Evolutionary conservation across 2,329 filamentous ascomycete species (phyloP).

Genomic region (Fusarium sp.): DNA sequence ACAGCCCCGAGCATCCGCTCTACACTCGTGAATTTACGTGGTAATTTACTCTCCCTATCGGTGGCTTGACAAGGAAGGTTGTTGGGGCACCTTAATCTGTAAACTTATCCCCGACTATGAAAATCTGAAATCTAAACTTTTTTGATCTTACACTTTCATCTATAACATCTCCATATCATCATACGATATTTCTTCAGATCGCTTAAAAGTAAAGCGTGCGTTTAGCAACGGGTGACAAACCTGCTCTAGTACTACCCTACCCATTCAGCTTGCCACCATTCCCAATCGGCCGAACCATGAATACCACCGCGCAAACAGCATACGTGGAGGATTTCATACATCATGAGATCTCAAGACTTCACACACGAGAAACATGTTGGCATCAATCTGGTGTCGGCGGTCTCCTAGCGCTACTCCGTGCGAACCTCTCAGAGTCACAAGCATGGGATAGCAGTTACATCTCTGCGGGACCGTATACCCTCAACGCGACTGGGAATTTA

Average conservation of each 20-base stretch:
- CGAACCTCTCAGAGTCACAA: background rate
- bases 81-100: background rate
- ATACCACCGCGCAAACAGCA: background rate
- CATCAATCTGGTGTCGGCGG: constrained; percentile 11
- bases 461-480: background rate
- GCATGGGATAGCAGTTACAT: background rate
- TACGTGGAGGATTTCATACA: constrained; percentile 13
- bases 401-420: background rate
- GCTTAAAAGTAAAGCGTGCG: background rate
- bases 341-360: constrained; percentile 3
- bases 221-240: background rate
- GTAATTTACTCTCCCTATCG: too few species aligned
- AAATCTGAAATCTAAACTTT: background rate
- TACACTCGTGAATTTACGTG: background rate
- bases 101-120: background rate
- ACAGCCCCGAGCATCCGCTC: background rate
- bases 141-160: background rate
- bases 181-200: background rate
- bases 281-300: background rate
- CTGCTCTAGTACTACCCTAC: background rate
- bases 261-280: background rate
- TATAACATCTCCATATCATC: background rate
- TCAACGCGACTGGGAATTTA: constrained; percentile 6
- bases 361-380: constrained; percentile 12
- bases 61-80: background rate